Evolutionary conservation across 345 rosid genomes (phyloP).

Genomic region (Nasturtium officinale): DNA sequence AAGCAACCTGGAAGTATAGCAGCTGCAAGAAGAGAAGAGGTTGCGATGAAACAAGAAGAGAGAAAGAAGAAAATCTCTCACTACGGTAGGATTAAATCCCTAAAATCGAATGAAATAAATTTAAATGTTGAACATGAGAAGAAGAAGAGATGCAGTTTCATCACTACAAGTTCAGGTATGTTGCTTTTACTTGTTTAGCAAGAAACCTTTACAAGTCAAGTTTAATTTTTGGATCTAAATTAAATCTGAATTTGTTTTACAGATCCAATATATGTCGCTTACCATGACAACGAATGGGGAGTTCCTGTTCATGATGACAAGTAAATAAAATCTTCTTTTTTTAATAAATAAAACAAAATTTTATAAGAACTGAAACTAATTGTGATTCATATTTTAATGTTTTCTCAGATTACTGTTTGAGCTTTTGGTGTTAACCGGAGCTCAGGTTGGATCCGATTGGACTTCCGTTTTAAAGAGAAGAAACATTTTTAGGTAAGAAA

Average conservation of each 20-base stretch:
- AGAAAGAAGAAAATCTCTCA: conserved; percentile 63
- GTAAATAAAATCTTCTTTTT: conserved; percentile 26
- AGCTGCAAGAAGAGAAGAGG: conserved; percentile 69
- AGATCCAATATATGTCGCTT: conserved; percentile 74
- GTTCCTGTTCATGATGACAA: conserved; percentile 75
- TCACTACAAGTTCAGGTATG: conserved; percentile 68
- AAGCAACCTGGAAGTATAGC: conserved; percentile 71
- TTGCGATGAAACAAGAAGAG: conserved; percentile 62
- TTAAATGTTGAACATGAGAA: conserved; percentile 43
- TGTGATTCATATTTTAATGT: background rate
- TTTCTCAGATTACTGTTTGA: conserved; percentile 61
- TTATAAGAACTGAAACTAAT: background rate
- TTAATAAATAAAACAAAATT: background rate
- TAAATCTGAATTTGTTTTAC: conserved; percentile 5
- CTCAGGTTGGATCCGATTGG: conserved; percentile 83
- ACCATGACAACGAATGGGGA: conserved; percentile 87
- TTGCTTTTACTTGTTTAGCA: conserved; percentile 27
- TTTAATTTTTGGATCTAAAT: conserved; percentile 3
- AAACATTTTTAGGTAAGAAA: conserved; percentile 51
- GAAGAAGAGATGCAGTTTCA: conserved; percentile 67
- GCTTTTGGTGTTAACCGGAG: conserved; percentile 65
- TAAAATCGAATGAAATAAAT: conserved; percentile 39
- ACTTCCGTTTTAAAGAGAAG: conserved; percentile 72
- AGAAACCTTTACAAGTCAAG: conserved; percentile 8
- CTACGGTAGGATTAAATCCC: conserved; percentile 65